Evolutionary conservation across 2,329 filamentous ascomycete genomes (phyloP), one percentile per base, ranked within the genome.

Genomic region (Exophiala calicioides): DNA sequence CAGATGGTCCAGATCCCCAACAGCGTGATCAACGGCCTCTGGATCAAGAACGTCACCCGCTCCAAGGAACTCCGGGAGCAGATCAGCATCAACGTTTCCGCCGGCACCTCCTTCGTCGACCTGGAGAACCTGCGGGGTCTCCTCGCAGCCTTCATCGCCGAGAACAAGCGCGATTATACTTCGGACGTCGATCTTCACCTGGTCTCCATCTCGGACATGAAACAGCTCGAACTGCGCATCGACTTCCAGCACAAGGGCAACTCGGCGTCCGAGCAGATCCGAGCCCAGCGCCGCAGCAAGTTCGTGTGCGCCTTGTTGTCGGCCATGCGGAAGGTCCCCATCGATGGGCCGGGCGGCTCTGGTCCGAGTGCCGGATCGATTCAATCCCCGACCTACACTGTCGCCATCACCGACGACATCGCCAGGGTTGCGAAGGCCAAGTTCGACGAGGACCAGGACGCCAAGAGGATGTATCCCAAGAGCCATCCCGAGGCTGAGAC

Each of bases 31-130:
- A 68, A 65, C 46, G 60, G 54, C 10, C 52, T 63, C n/a, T 68
- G 61, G 62, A 65, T 69, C 42, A 63, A 68, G 50, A 69, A 69
- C 42, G 44, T 67, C 9, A 59, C 57, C 32, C 58, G 66, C 18
- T 65, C 63, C 45, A 61, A 62, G 50, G 57, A 60, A 3, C 65
- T 68, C 60, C 62, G 64, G 20, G 65, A 68, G 43, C 60, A 60
- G 9, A 49, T 66, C 38, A 58, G 44, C 15, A 40, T 68, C n/a
- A 49, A 45, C 13, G 57, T 66, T 8, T 51, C 47, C 8, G 55
- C 57, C 7, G 49, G 48, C 3, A 68, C 65, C 4, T 62, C 44
- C 21, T 62, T 60, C 13, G 60, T 62, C 20, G 64, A 67, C 26
- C 58, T 68, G 40, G 50, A 63, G 10, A 54, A 57, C 8, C 54